phyloP scores from a whole-genome alignment of 2,329 filamentous ascomycete genomes.

The Aspergillus bombycis region DNA sequence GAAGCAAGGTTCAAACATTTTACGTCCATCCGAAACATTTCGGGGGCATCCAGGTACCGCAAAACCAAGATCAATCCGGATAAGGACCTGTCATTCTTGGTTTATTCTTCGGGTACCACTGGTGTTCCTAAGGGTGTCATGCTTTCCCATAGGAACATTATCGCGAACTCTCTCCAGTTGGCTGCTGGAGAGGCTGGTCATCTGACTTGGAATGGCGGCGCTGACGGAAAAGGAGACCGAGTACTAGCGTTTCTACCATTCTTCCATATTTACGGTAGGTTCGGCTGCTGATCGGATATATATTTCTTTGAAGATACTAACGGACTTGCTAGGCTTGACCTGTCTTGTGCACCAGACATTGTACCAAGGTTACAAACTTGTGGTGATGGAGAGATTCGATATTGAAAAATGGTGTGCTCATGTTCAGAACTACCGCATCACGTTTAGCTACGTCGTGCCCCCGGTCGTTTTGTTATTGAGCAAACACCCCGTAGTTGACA shows the following conservation, averaged over 20 bases:
- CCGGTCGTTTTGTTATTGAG: slow-evolving; percentile 79
- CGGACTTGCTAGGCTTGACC: slow-evolving; percentile 59
- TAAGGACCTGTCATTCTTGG: slow-evolving; percentile 78
- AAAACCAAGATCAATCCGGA: slow-evolving; percentile 66
- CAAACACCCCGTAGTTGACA: slow-evolving; percentile 75
- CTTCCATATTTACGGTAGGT: slow-evolving; percentile 83
- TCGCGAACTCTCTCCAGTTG: slow-evolving; percentile 70
- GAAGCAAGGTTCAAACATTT: slow-evolving; percentile 69
- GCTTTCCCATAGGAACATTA: slow-evolving; percentile 80
- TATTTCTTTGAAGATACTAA: neutral
- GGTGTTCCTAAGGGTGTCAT: slow-evolving; percentile 90
- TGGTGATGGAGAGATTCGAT: slow-evolving; percentile 81
- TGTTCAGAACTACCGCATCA: slow-evolving; percentile 75
- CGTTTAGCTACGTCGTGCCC: slow-evolving; percentile 80
- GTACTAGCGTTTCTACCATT: slow-evolving; percentile 82
- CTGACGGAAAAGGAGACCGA: slow-evolving; percentile 68
- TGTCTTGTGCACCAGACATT: slow-evolving; percentile 71
- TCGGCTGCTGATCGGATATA: neutral
- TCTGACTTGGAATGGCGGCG: slow-evolving; percentile 60
- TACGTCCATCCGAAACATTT: slow-evolving; percentile 67
- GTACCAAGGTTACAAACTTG: slow-evolving; percentile 65
- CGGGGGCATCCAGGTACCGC: slow-evolving; percentile 60
- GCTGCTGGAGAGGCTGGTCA: slow-evolving; percentile 57
- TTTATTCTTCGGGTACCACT: slow-evolving; percentile 89
- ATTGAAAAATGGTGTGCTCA: slow-evolving; percentile 75